Evolutionary conservation across 2,329 filamentous ascomycete genomes (phyloP).

Genomic region (Dryadomyces quercus-mongolicae): DNA sequence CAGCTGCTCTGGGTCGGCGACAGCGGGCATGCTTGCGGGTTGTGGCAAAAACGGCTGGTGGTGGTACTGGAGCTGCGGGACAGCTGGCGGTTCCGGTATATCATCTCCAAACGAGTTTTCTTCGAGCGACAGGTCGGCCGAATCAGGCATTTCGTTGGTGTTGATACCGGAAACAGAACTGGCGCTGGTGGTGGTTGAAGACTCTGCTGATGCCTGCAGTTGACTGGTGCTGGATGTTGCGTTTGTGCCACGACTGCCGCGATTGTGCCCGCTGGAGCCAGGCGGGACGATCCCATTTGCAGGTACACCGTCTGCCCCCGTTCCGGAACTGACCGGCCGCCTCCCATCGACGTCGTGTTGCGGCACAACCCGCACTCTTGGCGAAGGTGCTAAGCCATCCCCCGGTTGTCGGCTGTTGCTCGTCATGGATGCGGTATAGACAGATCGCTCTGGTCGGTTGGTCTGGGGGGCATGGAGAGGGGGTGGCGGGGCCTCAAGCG

Average conservation of each 20-base stretch:
- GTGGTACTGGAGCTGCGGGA: constrained; percentile 51
- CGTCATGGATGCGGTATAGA: neutral
- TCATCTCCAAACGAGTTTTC: constrained; percentile 35
- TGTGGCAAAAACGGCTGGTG: constrained; percentile 32
- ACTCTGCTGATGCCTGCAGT: constrained; percentile 35
- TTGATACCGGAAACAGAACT: constrained; percentile 42
- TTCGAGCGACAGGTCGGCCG: constrained; percentile 33
- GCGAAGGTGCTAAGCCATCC: constrained; percentile 7
- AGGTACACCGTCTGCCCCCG: no score
- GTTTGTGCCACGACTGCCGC: constrained; percentile 42
- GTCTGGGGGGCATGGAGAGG: constrained; percentile 23
- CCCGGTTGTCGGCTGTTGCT: constrained; percentile 4
- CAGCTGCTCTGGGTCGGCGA: constrained; percentile 16
- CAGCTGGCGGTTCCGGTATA: constrained; percentile 27
- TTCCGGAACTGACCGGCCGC: no score
- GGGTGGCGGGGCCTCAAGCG: constrained; percentile 23
- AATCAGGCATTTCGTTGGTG: constrained; percentile 25
- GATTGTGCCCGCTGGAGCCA: constrained; percentile 23
- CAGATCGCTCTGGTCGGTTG: neutral
- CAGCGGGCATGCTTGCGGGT: neutral
- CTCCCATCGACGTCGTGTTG: constrained; percentile 17
- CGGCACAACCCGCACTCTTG: constrained; percentile 5
- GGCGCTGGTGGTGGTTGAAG: constrained; percentile 42
- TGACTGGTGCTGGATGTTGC: constrained; percentile 36
- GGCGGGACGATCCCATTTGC: no score